Conservation (phyloP, 805 yeast species). For the Barnettozyma pratensis region DNA sequence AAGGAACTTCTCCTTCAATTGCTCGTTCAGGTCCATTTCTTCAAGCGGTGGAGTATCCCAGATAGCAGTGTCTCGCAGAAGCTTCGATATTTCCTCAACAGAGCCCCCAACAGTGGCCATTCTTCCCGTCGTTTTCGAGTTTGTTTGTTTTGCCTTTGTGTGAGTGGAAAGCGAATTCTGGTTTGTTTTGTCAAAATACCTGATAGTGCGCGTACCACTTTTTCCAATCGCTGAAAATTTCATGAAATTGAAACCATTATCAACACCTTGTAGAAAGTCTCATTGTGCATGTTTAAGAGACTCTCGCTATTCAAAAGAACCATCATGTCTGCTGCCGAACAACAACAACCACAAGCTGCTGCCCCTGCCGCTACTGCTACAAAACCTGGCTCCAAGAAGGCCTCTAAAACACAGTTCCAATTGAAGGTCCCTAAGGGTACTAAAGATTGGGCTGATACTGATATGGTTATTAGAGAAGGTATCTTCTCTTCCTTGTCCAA, state of each 20-base stretch:
- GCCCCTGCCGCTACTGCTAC: conserved; percentile 7
- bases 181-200: not conserved
- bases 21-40: conserved; percentile 10
- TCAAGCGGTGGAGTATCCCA: not conserved
- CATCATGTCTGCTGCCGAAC: conserved; percentile 8
- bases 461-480: conserved; percentile 91
- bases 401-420: conserved; percentile 46
- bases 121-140: not conserved
- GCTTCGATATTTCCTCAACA: conserved; percentile 2
- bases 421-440: conserved; percentile 96
- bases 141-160: not conserved
- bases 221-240: not conserved
- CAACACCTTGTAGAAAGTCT: not conserved
- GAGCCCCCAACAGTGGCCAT: not conserved
- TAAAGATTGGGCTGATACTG: conserved; percentile 97
- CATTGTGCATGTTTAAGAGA: conserved; percentile 8
- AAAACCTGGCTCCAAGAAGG: conserved; percentile 3
- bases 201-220: not conserved
- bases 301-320: conserved; percentile 7
- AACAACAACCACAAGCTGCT: not conserved
- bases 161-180: not conserved
- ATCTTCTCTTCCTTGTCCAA: conserved; percentile 67
- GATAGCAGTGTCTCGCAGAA: conserved; percentile 1
- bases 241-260: not conserved
- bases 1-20: conserved; percentile 39